Conservation (phyloP, 2,329 filamentous ascomycete genomes). For the Westerdykella sp. region DNA sequence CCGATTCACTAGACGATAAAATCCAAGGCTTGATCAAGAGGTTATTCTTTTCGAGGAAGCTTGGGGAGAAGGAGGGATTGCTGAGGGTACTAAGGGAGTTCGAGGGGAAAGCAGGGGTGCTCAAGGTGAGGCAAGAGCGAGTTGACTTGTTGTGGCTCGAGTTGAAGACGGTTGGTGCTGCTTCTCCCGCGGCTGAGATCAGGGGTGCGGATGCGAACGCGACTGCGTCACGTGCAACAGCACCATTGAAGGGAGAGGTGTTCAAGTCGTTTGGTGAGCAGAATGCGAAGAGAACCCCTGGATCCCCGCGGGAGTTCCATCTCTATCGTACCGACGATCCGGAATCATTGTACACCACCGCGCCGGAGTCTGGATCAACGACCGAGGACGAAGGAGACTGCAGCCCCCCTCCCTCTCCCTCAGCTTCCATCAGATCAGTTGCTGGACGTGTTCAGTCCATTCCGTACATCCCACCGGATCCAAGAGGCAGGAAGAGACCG, state of each 20-base stretch:
- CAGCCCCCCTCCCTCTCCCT: constrained; percentile 19
- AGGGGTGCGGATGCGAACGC: too few species aligned
- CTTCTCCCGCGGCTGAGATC: background rate
- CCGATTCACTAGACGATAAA: constrained; percentile 8
- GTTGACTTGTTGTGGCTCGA: constrained; percentile 2
- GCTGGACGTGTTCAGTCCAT: constrained; percentile 22
- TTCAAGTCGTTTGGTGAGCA: background rate
- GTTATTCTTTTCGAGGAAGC: constrained; percentile 11
- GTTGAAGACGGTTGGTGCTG: background rate
- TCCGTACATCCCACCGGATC: constrained; percentile 13
- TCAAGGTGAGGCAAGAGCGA: constrained; percentile 2
- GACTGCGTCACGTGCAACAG: too few species aligned
- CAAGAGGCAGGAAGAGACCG: constrained; percentile 16
- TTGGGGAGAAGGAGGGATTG: too few species aligned
- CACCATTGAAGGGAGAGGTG: too few species aligned
- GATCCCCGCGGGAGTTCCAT: background rate
- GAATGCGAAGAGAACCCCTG: background rate
- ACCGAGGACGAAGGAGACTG: constrained; percentile 22
- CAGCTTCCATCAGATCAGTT: constrained; percentile 14
- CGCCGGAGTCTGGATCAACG: constrained; percentile 19
- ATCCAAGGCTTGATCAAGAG: constrained; percentile 13
- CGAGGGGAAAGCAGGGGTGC: constrained; percentile 3
- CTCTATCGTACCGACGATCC: constrained; percentile 4
- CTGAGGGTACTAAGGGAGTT: constrained; percentile 7
- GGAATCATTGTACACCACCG: constrained; percentile 10